Percentiles rank a stretch among this genome's conserved stretches.
phyloP scores from a whole-genome alignment of 169 alveolate genomes.

The Cryptosporidium tyzzeri region DNA sequence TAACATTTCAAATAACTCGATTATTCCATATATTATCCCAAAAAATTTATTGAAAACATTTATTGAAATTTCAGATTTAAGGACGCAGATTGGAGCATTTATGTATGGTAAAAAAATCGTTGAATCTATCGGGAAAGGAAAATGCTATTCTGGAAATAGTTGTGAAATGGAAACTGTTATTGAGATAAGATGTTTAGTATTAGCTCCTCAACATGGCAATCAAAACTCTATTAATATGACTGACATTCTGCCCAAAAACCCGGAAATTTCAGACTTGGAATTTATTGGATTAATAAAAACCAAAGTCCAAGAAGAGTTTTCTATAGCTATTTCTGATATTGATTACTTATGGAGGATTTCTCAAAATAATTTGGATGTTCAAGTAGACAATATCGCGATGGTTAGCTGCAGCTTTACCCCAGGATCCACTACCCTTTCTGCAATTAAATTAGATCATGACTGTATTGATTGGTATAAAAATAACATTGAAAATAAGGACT shows the following conservation, averaged over 20 bases:
- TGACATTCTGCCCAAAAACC: constrained; percentile 92
- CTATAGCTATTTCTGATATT: constrained; percentile 7
- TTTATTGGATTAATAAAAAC: constrained; percentile 54
- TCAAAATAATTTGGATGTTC: constrained; percentile 39
- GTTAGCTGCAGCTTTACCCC: constrained; percentile 95
- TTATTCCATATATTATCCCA: constrained; percentile 95
- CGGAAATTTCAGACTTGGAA: constrained; percentile 39
- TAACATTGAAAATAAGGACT: constrained; percentile 78
- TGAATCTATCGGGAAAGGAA: background rate
- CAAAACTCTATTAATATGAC: constrained; percentile 93
- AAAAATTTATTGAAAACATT: constrained; percentile 96
- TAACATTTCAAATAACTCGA: constrained; percentile 83
- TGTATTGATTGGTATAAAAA: constrained; percentile 95
- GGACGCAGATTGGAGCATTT: constrained; percentile 98
- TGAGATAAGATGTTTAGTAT: constrained; percentile 94
- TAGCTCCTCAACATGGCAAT: constrained; percentile 98
- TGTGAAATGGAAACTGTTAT: constrained; percentile 83
- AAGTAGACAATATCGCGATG: constrained; percentile 76
- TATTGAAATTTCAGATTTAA: constrained; percentile 96
- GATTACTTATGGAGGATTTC: constrained; percentile 28
- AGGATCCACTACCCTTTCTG: constrained; percentile 97
- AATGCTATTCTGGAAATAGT: background rate
- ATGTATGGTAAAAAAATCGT: constrained; percentile 91
- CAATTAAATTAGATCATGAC: constrained; percentile 92
- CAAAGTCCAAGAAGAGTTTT: constrained; percentile 39